Evolutionary conservation across 2,329 filamentous ascomycete genomes (phyloP).

Genomic region (Triangularia setosa): DNA sequence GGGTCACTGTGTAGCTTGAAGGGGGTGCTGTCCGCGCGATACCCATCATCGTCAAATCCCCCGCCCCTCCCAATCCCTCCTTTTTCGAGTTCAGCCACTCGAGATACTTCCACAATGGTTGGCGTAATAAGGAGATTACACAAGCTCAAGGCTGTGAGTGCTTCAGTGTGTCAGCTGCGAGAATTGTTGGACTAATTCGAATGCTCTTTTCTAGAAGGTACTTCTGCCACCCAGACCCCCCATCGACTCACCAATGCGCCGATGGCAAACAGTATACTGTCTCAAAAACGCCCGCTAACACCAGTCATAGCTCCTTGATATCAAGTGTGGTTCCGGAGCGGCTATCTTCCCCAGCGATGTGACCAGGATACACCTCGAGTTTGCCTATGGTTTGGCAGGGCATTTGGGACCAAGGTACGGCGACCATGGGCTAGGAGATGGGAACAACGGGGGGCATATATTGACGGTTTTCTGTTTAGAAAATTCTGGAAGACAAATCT

Average conservation of each 20-base stretch:
- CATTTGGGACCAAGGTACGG: conserved; percentile 70
- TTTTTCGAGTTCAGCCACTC: conserved; percentile 6
- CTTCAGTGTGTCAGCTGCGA: conserved; percentile 1
- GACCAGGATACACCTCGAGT: conserved; percentile 70
- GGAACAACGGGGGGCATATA: not conserved
- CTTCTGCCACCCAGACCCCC: not conserved
- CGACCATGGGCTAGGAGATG: not conserved
- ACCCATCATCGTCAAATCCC: conserved; percentile 6
- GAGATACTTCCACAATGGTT: conserved; percentile 31
- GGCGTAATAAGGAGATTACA: conserved; percentile 65
- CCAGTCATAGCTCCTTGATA: conserved; percentile 58
- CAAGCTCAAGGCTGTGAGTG: conserved; percentile 66
- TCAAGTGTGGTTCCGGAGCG: conserved; percentile 80
- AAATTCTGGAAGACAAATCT: conserved; percentile 86
- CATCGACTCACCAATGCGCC: not conserved
- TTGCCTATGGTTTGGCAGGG: conserved; percentile 60
- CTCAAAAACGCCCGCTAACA: conserved; percentile 7
- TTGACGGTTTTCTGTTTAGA: conserved; percentile 43
- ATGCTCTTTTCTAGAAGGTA: conserved; percentile 19
- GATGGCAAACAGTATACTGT: not conserved
- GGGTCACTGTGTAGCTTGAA: conserved; percentile 14
- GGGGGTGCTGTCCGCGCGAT: not conserved
- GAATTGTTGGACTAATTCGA: conserved; percentile 6
- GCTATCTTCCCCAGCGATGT: conserved; percentile 74
- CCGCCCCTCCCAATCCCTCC: not conserved